These are phyloP conservation scores for Ophiostoma populinum DNA, from an alignment of 2,329 filamentous ascomycete genomes.

Conservation along the genomic window DNA sequence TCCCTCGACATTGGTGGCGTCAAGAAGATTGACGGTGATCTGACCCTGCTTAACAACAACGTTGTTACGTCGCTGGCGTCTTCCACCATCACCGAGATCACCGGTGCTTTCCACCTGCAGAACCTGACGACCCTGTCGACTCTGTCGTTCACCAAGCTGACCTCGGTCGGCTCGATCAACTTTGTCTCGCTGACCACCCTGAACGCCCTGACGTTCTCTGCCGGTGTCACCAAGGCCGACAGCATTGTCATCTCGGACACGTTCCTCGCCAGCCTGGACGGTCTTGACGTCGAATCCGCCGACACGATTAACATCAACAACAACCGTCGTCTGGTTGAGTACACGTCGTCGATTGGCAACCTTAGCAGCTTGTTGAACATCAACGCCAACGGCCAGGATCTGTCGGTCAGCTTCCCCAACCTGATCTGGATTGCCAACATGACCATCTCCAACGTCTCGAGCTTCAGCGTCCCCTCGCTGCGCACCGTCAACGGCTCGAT, in stretches of 20 bases:
- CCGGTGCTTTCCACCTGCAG: conserved; percentile 50
- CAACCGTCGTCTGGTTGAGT: conserved; percentile 63
- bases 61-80: conserved; percentile 44
- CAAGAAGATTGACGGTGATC: conserved; percentile 35
- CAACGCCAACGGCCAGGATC: conserved; percentile 59
- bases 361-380: conserved; percentile 55
- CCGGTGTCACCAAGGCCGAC: conserved; percentile 46
- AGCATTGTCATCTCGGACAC: conserved; percentile 73
- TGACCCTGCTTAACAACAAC: conserved; percentile 43
- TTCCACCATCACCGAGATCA: conserved; percentile 44
- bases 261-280: conserved; percentile 57
- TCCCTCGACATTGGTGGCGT: conserved; percentile 45
- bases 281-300: conserved; percentile 63
- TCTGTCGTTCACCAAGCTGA: conserved; percentile 50
- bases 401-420: conserved; percentile 59
- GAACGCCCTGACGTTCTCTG: conserved; percentile 26
- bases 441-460: conserved; percentile 65
- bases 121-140: conserved; percentile 51
- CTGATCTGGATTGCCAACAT: conserved; percentile 64
- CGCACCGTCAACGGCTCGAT: conserved; percentile 58
- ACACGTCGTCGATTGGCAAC: conserved; percentile 63
- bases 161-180: conserved; percentile 45
- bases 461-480: conserved; percentile 57
- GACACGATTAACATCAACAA: conserved; percentile 70
- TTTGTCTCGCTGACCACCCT: conserved; percentile 54